Base-by-base conservation (phyloP, 345 rosid species). In the Capsella bursapastoris region DNA sequence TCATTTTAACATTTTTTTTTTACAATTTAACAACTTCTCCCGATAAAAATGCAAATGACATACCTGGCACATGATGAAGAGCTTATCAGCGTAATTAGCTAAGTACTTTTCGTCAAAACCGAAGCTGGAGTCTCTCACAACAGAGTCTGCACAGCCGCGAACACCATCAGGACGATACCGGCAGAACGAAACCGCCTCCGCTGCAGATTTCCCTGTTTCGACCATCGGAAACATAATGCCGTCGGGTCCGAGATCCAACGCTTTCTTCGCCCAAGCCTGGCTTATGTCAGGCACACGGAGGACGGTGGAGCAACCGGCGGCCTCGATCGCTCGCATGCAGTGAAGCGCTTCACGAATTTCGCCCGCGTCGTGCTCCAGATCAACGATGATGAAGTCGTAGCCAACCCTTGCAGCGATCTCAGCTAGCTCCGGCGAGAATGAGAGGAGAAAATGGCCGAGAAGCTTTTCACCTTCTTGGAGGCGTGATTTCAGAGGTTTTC, bases 161-260 rank as follows among this genome's bases (percentile, higher is more conserved):
- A 86, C 49, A 4, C 96, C 93, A 2, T 75, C 74, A 0, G 90
- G 93, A 5, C 92, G 92, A 61, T 84, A 92, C 2, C 82, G 74
- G 70, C 93, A 88, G 37, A 82, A 88, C 9, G 96, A 83, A 45
- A 91, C 96, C 4, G 90, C 98, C 8, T 87, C 84, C 12, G 64
- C 72, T 1, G 97, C 98, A 16, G 68, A 72, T 55, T 71, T 69
- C 0, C 85, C 74, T 28, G 77, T 67, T 1, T 90, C 97, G 22
- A 89, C 82, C 97, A 92, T 87, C 41, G 97, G 98, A 16, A 92
- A 87, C 98, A 90, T 88, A 68, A 92, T 74, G 8, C 96, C 98
- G 44, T 83, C 84, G 1, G 96, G 90, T 2, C 98, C 96, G 8
- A 92, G 82, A 79, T 90, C 95, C 4, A 92, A 87, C 16, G 98